Base-by-base conservation (phyloP, 139 green algal species). In the Trebouxia sp. region DNA sequence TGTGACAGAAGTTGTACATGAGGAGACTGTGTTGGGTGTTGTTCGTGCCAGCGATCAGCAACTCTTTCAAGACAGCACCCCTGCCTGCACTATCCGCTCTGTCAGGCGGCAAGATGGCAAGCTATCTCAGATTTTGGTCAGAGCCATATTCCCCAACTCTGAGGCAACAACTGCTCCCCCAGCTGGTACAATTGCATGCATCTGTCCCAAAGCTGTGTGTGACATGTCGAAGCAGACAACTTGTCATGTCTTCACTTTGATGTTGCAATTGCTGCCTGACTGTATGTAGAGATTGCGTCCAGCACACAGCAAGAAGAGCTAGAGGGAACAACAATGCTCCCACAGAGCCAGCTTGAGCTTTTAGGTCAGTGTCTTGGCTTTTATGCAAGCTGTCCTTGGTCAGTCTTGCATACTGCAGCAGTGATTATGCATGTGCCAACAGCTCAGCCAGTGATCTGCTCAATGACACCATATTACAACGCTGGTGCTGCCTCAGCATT, bases 271-370 rank as follows among this genome's bases (percentile, higher is more conserved):
- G 17, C 17, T 39, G 17, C 55, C 37, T 66, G 5, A 10, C n/a
- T 3, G 7, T 38, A 9, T 39, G 4, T 14, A 6, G 2, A 66
- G n/a, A 14, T 35, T 39, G 55, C 5, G 14, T 14, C 17, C 14
- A 22, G 30, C 7, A 65, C 11, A 66, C 35, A 72, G 15, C 35
- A 32, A 30, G 32, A 45, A 42, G 62, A 72, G 62, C 30, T 72
- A 24, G 62, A 42, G 15, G 62, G 62, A 8, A 72, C 62, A 45
- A 72, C 62, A 72, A 32, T 45, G 62, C 62, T 72, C 14, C 35
- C 62, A 72, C 32, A 72, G 43, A 24, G 20, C 37, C 62, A 72
- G 32, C 32, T 72, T 43, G 62, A 72, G 62, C 62, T 72, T 17
- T 24, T 72, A 72, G 62, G 62, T 72, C 28, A 28, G 32, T 35